Evolutionary conservation across 176 grass and related monocot species (phyloP), one percentile per base, ranked within the genome.

Genomic region (Phragmites australis): DNA sequence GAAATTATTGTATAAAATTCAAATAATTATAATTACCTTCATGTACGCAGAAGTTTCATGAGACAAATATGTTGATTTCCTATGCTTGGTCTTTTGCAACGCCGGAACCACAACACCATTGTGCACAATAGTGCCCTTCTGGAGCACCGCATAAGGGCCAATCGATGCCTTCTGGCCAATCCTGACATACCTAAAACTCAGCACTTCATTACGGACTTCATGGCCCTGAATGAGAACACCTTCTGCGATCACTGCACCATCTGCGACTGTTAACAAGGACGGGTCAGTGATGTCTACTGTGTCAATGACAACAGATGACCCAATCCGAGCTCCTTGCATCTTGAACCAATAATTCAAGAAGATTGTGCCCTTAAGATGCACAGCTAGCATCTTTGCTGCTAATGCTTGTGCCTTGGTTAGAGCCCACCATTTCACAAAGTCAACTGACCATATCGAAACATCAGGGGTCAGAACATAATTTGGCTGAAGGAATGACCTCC

Each of bases 401-500:
- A 90, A 68, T 70, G 82, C 63, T 66, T 87, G 87, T 2, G 88
- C 85, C 48, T 93, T 93, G 87, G 78, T 88, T 51, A 93, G 82
- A 58, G 88, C 82, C 91, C 91, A 93, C 91, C 91, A 90, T 87
- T 93, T 93, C 42, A 93, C 91, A 48, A 93, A 93, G 23, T 93
- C 85, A 61, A 85, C 23, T 17, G 85, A 93, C 88, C 91, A 93
- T 65, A 93, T 85, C 0, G 91, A 93, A 78, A 93, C 64, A 76
- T 90, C 68, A 10, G 88, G 88, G 62, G 63, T 90, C n/a, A 93
- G 78, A 71, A 84, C 73, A 87, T 88, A 93, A 73, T 93, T 93
- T 82, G 82, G 85, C 65, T 93, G 87, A 69, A 93, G 82, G 68
- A 93, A 82, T 45, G 91, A 76, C 67, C 79, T 93, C 51, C 91